A percentile compares a stretch with the other conserved stretches of the same genome.
Conservation (phyloP, 2,329 filamentous ascomycete genomes). For the Coniochaeta ligniaria region DNA sequence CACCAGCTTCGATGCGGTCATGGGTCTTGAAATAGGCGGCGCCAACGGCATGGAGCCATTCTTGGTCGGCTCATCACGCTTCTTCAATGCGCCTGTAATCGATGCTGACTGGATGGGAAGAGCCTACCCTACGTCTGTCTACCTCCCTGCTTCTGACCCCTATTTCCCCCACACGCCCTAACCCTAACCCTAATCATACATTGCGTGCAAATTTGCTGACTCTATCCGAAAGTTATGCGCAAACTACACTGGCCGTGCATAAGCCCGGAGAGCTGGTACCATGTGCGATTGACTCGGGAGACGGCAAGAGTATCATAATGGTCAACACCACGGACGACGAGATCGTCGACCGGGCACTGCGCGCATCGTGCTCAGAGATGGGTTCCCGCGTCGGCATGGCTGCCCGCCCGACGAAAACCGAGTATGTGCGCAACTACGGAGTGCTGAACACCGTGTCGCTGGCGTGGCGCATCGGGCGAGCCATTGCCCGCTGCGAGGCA, state of each 20-base stretch:
- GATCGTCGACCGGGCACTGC: constrained; percentile 32
- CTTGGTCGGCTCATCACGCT: constrained; percentile 27
- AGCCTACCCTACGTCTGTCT: constrained; percentile 20
- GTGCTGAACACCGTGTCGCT: constrained; percentile 28
- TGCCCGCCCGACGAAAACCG: constrained; percentile 20
- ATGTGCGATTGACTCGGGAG: constrained; percentile 35
- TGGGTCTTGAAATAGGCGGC: constrained; percentile 47
- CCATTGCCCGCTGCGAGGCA: constrained; percentile 32
- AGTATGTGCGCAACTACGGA: constrained; percentile 22
- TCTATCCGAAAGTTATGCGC: constrained; percentile 6
- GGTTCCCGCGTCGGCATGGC: constrained; percentile 28
- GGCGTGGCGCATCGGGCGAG: constrained; percentile 40
- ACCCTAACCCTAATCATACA: no score
- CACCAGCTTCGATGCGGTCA: constrained; percentile 24
- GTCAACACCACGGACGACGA: constrained; percentile 29
- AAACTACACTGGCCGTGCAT: constrained; percentile 31
- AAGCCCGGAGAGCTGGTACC: constrained; percentile 30
- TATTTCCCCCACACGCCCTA: no score
- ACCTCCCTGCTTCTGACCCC: no score
- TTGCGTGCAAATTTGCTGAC: no score
- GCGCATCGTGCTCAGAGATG: constrained; percentile 32
- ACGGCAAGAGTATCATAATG: constrained; percentile 35
- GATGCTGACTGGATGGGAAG: constrained; percentile 31
- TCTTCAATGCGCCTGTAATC: constrained; percentile 25
- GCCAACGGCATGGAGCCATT: constrained; percentile 39